phyloP scores from a whole-genome alignment of 768 basidiomycete species.

The Podaxis rugospora region DNA sequence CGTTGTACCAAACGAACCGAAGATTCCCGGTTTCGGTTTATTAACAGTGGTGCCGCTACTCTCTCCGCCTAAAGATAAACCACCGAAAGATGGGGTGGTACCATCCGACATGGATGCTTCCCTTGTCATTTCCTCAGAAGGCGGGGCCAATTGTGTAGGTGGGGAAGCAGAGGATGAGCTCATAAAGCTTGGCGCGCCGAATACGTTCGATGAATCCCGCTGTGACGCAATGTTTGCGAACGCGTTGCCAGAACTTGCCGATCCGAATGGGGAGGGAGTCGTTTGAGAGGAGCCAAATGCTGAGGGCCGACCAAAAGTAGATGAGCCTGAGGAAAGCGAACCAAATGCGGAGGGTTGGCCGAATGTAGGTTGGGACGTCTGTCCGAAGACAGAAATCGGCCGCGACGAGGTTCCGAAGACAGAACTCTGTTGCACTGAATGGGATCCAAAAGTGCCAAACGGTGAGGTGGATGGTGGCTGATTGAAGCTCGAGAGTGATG shows the following conservation, averaged over 20 bases:
- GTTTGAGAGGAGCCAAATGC: not conserved
- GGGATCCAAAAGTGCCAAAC: not conserved
- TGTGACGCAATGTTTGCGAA: constrained; percentile 10
- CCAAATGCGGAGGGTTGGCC: constrained; percentile 18
- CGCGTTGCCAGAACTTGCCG: constrained; percentile 25
- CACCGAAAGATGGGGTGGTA: constrained; percentile 32
- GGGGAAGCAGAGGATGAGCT: constrained; percentile 19
- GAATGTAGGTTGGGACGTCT: constrained; percentile 22
- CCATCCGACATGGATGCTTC: constrained; percentile 47
- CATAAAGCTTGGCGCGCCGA: constrained; percentile 18
- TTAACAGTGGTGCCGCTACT: constrained; percentile 20
- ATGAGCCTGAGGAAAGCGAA: constrained; percentile 17
- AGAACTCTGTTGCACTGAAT: not conserved
- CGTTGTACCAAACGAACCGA: constrained; percentile 29
- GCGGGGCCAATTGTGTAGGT: constrained; percentile 13
- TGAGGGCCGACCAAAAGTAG: constrained; percentile 27
- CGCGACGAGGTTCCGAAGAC: constrained; percentile 3
- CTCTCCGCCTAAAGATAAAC: constrained; percentile 29
- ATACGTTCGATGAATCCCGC: constrained; percentile 13
- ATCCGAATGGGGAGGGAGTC: constrained; percentile 13
- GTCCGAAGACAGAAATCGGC: constrained; percentile 26
- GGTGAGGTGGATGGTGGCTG: not conserved
- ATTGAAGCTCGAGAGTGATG: constrained; percentile 5
- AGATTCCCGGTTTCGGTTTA: constrained; percentile 28
- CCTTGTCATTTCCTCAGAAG: constrained; percentile 31